These are phyloP conservation scores for Teratosphaeria viscida DNA, from an alignment of 2,329 filamentous ascomycete genomes.

Conservation along the genomic window DNA sequence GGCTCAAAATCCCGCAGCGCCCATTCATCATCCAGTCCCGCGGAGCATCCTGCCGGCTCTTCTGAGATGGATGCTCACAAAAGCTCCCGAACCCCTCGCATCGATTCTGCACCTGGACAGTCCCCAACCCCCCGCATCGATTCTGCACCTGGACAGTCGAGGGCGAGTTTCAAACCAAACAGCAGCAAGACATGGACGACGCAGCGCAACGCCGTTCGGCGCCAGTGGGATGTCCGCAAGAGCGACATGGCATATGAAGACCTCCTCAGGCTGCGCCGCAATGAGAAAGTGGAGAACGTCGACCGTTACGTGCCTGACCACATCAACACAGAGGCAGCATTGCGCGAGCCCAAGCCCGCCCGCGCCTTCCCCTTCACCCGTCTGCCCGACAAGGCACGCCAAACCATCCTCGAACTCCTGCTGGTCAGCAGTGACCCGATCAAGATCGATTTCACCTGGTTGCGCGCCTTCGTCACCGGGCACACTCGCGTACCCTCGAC, in stretches of 20 bases:
- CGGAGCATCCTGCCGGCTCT: neutral
- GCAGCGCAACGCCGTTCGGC: conserved; percentile 4
- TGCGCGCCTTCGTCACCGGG: conserved; percentile 10
- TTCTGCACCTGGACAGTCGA: neutral
- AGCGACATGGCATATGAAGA: conserved; percentile 8
- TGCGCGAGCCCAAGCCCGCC: neutral
- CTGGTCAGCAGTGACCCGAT: conserved; percentile 7
- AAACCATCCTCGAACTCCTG: conserved; percentile 9
- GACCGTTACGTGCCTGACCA: conserved; percentile 9
- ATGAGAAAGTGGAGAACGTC: conserved; percentile 6
- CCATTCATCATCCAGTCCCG: neutral
- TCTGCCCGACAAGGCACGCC: conserved; percentile 7
- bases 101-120: neutral
- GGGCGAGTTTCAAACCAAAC: neutral
- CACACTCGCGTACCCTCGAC: conserved; percentile 9
- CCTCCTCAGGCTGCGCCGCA: conserved; percentile 7
- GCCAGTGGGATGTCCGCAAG: conserved; percentile 7
- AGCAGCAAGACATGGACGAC: neutral
- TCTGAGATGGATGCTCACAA: neutral
- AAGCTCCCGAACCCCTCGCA: neutral
- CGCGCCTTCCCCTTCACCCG: conserved; percentile 7
- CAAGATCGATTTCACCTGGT: conserved; percentile 13
- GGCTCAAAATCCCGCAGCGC: neutral
- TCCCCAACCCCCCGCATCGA: neutral
- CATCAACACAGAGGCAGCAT: neutral